Evolutionary conservation across 2,329 filamentous ascomycete species (phyloP).

Genomic region (Colletotrichum coccodes): DNA sequence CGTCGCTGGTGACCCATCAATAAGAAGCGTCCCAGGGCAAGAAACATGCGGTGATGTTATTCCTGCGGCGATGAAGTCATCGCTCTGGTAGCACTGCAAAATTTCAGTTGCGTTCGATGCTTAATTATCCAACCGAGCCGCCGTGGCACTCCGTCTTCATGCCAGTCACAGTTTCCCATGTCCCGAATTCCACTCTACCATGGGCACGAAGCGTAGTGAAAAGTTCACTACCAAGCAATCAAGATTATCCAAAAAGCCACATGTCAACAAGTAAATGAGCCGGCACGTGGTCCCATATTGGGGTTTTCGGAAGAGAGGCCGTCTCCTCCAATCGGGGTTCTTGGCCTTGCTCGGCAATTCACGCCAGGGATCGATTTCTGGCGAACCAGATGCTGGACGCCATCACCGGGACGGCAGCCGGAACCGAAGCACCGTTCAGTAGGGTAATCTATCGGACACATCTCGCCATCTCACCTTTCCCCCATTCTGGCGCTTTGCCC

Average conservation of each 20-base stretch:
- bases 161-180: not conserved
- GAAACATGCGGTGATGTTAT: too few species aligned
- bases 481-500: not conserved
- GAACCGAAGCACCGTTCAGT: not conserved
- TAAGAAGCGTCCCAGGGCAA: too few species aligned
- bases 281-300: not conserved
- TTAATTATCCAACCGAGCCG: not conserved
- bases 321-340: constrained; percentile 12
- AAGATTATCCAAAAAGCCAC: not conserved
- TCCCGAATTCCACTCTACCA: not conserved
- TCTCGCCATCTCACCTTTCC: not conserved
- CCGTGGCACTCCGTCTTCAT: not conserved
- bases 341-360: constrained; percentile 20
- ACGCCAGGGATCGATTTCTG: not conserved
- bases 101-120: not conserved
- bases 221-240: not conserved
- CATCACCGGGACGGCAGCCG: not conserved
- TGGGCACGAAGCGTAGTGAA: not conserved
- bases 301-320: constrained; percentile 12
- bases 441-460: constrained; percentile 7
- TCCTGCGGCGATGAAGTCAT: not conserved
- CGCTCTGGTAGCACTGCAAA: too few species aligned
- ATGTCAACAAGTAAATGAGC: not conserved
- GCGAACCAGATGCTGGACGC: constrained; percentile 5
- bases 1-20: too few species aligned